These are phyloP conservation scores for Mycena pura DNA, from an alignment of 768 basidiomycete species.

Conservation along the genomic window DNA sequence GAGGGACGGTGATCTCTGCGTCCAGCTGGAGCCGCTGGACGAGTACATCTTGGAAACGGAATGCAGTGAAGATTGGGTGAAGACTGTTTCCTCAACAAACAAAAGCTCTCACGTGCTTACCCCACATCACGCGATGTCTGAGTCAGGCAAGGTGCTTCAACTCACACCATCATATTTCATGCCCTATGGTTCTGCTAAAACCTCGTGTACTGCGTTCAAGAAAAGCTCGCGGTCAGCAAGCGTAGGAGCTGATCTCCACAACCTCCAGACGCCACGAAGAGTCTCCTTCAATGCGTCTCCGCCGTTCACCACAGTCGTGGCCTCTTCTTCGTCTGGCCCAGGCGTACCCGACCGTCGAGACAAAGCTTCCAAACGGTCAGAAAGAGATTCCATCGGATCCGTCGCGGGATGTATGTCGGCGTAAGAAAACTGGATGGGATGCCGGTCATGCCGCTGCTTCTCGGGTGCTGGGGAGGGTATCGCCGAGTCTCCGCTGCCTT, in stretches of 20 bases:
- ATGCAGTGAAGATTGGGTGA: no score
- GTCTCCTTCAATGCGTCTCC: constrained; percentile 56
- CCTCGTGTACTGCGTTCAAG: constrained; percentile 40
- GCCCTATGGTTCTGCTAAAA: constrained; percentile 12
- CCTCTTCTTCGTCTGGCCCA: constrained; percentile 12
- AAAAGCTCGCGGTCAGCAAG: constrained; percentile 43
- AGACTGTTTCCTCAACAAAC: no score
- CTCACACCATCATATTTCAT: background rate
- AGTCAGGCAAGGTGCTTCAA: no score
- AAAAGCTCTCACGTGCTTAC: no score
- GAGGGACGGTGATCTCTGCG: constrained; percentile 8
- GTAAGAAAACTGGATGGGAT: constrained; percentile 5
- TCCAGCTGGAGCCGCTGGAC: background rate
- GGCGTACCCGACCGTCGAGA: background rate
- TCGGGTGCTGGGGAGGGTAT: constrained; percentile 51
- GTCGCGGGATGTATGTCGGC: constrained; percentile 24
- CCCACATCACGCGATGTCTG: no score
- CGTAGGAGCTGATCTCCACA: constrained; percentile 52
- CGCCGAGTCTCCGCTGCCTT: constrained; percentile 62
- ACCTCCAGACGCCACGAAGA: constrained; percentile 60
- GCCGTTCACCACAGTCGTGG: constrained; percentile 6
- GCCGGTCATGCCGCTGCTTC: constrained; percentile 17
- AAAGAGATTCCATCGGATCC: constrained; percentile 20
- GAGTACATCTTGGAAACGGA: no score
- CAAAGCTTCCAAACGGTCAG: constrained; percentile 15